Evolutionary conservation across 352 stramenopile species (phyloP).

Genomic region (Globisporangium spinosum): DNA sequence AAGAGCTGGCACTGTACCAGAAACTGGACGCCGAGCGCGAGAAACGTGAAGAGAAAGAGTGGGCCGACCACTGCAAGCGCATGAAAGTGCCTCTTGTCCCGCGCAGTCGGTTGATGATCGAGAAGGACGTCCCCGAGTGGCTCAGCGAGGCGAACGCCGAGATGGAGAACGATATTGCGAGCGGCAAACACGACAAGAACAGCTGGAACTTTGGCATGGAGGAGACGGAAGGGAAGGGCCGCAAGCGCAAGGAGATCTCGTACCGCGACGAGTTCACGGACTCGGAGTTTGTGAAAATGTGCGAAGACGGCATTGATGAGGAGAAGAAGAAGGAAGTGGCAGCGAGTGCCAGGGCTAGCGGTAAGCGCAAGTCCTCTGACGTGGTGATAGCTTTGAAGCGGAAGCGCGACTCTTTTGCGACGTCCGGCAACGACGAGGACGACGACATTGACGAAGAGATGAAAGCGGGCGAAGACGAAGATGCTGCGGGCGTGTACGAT

Average conservation of each 20-base stretch:
- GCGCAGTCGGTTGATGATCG: constrained; percentile 63
- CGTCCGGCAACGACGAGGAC: constrained; percentile 12
- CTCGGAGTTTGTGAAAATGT: constrained; percentile 86
- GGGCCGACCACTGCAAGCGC: constrained; percentile 64
- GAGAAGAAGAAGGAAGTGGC: constrained; percentile 22
- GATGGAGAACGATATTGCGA: constrained; percentile 53
- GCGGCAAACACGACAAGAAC: constrained; percentile 53
- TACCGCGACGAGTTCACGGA: constrained; percentile 86
- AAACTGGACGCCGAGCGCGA: constrained; percentile 62
- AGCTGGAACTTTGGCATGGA: constrained; percentile 63
- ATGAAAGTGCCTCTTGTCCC: constrained; percentile 36
- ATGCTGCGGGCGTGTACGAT: constrained; percentile 16
- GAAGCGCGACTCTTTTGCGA: constrained; percentile 19
- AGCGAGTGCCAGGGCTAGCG: background rate
- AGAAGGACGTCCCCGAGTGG: constrained; percentile 71
- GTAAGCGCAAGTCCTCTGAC: constrained; percentile 19
- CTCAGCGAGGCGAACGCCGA: constrained; percentile 64
- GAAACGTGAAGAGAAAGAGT: constrained; percentile 59
- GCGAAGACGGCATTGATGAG: constrained; percentile 75
- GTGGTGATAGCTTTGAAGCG: constrained; percentile 33
- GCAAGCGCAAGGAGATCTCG: constrained; percentile 83
- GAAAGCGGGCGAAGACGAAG: constrained; percentile 13
- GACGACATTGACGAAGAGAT: constrained; percentile 14
- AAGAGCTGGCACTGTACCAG: constrained; percentile 80
- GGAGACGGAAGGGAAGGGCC: constrained; percentile 29